Conservation (phyloP, 192 early-diverging fungal genomes). For the Piromyces finnis region DNA sequence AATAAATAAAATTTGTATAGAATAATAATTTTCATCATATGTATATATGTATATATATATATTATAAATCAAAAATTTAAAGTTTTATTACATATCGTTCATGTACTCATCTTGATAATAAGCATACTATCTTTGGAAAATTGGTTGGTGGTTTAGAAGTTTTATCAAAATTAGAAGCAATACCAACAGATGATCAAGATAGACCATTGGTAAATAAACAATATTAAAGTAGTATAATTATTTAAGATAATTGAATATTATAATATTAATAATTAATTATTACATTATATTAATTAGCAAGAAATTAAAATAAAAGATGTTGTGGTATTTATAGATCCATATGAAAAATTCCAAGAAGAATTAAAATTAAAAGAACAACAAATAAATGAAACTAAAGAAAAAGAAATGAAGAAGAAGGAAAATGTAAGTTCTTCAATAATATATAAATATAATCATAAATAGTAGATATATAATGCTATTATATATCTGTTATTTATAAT, state of each 20-base stretch:
- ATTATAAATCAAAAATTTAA: too few relatives aligned
- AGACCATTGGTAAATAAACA: slow-evolving; percentile 20
- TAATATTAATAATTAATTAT: too few relatives aligned
- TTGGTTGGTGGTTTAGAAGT: slow-evolving; percentile 74
- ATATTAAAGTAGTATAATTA: too few relatives aligned
- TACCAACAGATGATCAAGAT: slow-evolving; percentile 52
- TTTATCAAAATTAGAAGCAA: slow-evolving; percentile 57
- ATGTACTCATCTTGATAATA: slow-evolving; percentile 33
- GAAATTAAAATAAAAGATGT: slow-evolving; percentile 58
- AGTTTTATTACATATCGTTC: slow-evolving; percentile 29
- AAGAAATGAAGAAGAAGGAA: slow-evolving; percentile 1
- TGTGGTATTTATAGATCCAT: slow-evolving; percentile 69
- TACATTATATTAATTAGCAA: too few relatives aligned
- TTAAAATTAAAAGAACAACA: slow-evolving; percentile 40
- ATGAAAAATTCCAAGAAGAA: slow-evolving; percentile 47
- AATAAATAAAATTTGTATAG: too few relatives aligned
- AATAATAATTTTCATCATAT: too few relatives aligned
- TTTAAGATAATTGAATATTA: too few relatives aligned
- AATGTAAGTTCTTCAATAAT: not conserved
- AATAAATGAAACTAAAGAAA: slow-evolving; percentile 15
- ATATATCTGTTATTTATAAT: too few relatives aligned
- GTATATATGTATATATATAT: too few relatives aligned
- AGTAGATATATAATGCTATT: too few relatives aligned
- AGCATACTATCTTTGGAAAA: slow-evolving; percentile 89
- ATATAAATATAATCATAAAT: too few relatives aligned